A percentile compares a stretch with the other conserved stretches of the same genome.
phyloP scores from a whole-genome alignment of 2,329 filamentous ascomycete genomes.

The Trichophyton schoenleinii region DNA sequence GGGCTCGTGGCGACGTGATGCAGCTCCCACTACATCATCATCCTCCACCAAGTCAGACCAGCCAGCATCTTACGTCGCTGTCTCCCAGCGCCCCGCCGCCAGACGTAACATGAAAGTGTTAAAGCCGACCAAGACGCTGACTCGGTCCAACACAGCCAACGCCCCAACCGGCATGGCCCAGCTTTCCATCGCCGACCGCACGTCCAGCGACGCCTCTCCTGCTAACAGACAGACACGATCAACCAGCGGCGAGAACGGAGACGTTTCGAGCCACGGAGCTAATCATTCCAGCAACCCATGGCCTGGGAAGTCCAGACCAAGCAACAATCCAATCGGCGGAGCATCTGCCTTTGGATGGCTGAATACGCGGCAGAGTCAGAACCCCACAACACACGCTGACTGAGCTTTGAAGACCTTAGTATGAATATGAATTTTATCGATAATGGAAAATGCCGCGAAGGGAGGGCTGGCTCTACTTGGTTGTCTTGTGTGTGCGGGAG shows the following conservation, averaged over 20 bases:
- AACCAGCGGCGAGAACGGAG: background rate
- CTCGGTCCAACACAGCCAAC: conserved; percentile 15
- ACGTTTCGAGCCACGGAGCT: background rate
- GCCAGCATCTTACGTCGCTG: conserved; percentile 31
- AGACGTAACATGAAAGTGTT: conserved; percentile 74
- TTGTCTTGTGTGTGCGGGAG: background rate
- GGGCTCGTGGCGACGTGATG: conserved; percentile 54
- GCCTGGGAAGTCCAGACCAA: conserved; percentile 41
- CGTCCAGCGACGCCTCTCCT: background rate
- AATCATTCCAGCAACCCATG: conserved; percentile 14
- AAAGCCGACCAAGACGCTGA: conserved; percentile 55
- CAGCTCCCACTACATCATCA: conserved; percentile 8
- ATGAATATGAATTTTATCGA: background rate
- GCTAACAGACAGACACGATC: background rate
- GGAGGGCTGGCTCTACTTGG: background rate
- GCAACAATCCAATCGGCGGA: conserved; percentile 58
- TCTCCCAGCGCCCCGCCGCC: conserved; percentile 57
- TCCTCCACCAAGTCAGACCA: conserved; percentile 16
- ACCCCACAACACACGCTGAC: background rate
- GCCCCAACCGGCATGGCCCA: background rate
- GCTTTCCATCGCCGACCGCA: background rate
- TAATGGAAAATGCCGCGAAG: background rate
- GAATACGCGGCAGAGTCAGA: conserved; percentile 4
- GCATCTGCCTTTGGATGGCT: conserved; percentile 15
- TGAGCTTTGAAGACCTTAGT: background rate